Evolutionary conservation across 2,329 filamentous ascomycete species (phyloP).

Genomic region (Claviceps spartinae): DNA sequence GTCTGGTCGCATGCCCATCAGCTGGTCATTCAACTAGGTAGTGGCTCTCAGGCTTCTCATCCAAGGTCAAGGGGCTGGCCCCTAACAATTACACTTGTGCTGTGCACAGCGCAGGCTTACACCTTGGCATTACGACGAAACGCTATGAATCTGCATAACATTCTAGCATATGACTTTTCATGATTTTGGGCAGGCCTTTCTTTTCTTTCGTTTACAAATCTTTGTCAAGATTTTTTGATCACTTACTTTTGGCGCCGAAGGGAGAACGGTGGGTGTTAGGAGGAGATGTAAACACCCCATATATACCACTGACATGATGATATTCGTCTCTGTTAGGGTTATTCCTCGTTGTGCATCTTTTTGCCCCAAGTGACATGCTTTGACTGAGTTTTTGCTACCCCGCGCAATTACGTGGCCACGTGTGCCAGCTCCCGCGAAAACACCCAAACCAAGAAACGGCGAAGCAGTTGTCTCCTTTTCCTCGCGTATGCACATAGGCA

Average conservation of each 20-base stretch:
- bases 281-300: too few species aligned
- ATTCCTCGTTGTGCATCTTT: too few species aligned
- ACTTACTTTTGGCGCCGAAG: neutral
- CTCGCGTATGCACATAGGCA: too few species aligned
- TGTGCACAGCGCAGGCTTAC: slow-evolving; percentile 5
- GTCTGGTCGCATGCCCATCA: slow-evolving; percentile 26
- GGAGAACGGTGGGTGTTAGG: too few species aligned
- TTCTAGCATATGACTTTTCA: slow-evolving; percentile 3
- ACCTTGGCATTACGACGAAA: neutral
- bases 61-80: neutral
- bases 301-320: too few species aligned
- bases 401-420: too few species aligned
- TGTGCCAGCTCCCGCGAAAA: too few species aligned
- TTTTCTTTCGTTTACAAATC: neutral
- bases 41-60: neutral
- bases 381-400: too few species aligned
- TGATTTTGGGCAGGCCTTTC: neutral
- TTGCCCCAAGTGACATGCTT: too few species aligned
- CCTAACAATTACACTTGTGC: slow-evolving; percentile 3
- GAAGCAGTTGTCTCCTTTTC: too few species aligned
- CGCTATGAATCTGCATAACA: neutral
- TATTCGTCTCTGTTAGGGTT: too few species aligned
- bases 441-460: too few species aligned
- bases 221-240: neutral
- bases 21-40: slow-evolving; percentile 33